Evolutionary conservation across 352 stramenopile genomes (phyloP), one percentile per base, ranked within the genome.

Genomic region (Phytopythium boreale): DNA sequence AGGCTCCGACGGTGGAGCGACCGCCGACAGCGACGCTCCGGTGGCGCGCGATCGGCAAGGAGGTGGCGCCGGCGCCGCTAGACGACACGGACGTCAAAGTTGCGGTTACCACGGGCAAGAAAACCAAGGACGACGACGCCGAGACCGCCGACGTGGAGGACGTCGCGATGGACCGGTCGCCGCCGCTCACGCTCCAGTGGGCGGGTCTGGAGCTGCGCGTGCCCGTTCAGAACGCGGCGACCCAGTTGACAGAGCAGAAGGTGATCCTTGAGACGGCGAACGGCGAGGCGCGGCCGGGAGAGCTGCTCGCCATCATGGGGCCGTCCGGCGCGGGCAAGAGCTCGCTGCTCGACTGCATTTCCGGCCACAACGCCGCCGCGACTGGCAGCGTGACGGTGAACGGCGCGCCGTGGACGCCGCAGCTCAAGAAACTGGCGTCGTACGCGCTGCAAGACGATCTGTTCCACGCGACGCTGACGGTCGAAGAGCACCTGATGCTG

Each of bases 271-370:
- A 76, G 29, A 49, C 71, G 2, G 68, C 91, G 59, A 79, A 57
- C 50, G 84, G 81, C 26, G 59, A 72, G 37, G 79, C 80, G 37
- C 65, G 62, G 27, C 82, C 83, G 7, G 84, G 85, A 19, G 69
- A 82, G 39, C 67, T 92, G 11, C 61, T 89, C n/a, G 80, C 84
- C 24, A 64, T 94, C 62, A 89, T 90, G 74, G 85, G 85, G 3
- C 76, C 77, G 10, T 85, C 72, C 0, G 84, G 87, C 20, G 84
- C 86, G 20, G 91, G 92, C 1, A 98, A 98, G 69, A 97, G 88
- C 19, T 98, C 95, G 4, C 75, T 98, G 8, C 82, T 98, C 27
- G 93, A 98, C 81, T 95, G 97, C 19, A 92, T 99, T 61, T 88
- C 93, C 1, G 76, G 95, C 10, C 77, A 93, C 51, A 98, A 98